phyloP scores from a whole-genome alignment of 192 early-diverging fungal species.

The Dissophora globulifera region DNA sequence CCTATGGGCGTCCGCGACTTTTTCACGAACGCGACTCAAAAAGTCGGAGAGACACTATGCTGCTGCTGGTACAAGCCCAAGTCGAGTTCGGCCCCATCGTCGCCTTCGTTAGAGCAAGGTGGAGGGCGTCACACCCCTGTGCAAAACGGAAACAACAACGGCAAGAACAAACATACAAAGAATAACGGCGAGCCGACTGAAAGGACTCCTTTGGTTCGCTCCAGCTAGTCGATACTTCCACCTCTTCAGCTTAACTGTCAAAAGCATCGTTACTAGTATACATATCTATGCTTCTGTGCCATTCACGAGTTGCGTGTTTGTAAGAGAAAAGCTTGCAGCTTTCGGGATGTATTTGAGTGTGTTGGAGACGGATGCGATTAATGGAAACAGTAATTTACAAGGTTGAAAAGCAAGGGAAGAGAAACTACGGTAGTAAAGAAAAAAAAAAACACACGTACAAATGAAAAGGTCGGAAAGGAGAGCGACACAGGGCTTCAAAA shows the following conservation, averaged over 20 bases:
- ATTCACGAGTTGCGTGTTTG: no score
- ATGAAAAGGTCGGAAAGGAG: no score
- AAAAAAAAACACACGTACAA: no score
- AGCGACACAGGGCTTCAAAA: not conserved
- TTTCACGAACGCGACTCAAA: not conserved
- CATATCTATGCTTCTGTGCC: no score
- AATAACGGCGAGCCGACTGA: slow-evolving; percentile 17
- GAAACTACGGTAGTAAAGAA: no score
- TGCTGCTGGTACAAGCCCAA: slow-evolving; percentile 29
- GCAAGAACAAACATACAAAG: not conserved
- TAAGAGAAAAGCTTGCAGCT: no score
- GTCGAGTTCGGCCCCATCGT: not conserved
- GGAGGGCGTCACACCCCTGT: not conserved
- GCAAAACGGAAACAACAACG: not conserved
- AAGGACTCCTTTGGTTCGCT: slow-evolving; percentile 40
- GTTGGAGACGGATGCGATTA: no score
- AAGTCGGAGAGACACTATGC: slow-evolving; percentile 2
- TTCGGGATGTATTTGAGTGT: not conserved
- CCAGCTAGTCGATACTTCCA: not conserved
- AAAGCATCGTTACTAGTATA: no score
- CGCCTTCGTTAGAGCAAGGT: slow-evolving; percentile 24
- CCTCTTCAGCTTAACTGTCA: no score
- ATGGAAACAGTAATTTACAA: no score
- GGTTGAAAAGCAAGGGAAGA: no score
- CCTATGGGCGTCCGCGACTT: slow-evolving; percentile 13